These are phyloP conservation scores for Yarrowia sp. DNA, from an alignment of 805 yeast genomes.

Conservation along the genomic window DNA sequence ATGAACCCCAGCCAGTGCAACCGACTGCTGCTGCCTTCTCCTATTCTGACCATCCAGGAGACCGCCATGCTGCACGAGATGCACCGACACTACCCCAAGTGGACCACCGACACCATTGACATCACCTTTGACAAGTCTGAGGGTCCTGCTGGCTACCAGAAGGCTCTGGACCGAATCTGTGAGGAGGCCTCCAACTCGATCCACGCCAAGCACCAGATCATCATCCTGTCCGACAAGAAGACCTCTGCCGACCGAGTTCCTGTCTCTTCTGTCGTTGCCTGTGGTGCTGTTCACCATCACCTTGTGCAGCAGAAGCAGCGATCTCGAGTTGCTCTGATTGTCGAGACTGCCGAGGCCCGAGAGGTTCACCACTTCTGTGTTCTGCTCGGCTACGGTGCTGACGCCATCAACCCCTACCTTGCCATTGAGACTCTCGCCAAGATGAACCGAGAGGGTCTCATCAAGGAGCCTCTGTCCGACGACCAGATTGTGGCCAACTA, in stretches of 20 bases:
- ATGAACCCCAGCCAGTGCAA: constrained; percentile 93
- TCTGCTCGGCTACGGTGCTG: constrained; percentile 95
- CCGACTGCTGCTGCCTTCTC: constrained; percentile 81
- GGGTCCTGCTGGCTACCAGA: constrained; percentile 85
- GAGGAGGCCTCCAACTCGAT: constrained; percentile 86
- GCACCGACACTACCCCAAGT: constrained; percentile 76
- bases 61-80: constrained; percentile 77
- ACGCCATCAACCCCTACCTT: constrained; percentile 91
- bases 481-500: constrained; percentile 75
- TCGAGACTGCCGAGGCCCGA: constrained; percentile 96
- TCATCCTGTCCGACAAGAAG: constrained; percentile 76
- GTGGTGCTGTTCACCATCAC: constrained; percentile 97
- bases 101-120: constrained; percentile 85
- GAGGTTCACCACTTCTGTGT: constrained; percentile 97
- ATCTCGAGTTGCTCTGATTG: constrained; percentile 87
- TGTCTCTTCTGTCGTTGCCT: constrained; percentile 87
- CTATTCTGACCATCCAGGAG: constrained; percentile 77
- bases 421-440: constrained; percentile 87
- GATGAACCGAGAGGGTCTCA: constrained; percentile 80
- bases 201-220: constrained; percentile 72
- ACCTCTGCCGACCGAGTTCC: constrained; percentile 71
- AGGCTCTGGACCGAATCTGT: constrained; percentile 85
- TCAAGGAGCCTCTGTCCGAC: constrained; percentile 58
- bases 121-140: constrained; percentile 84
- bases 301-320: constrained; percentile 95